phyloP scores from a whole-genome alignment of 805 yeast species.

The Candida gorgasii region DNA sequence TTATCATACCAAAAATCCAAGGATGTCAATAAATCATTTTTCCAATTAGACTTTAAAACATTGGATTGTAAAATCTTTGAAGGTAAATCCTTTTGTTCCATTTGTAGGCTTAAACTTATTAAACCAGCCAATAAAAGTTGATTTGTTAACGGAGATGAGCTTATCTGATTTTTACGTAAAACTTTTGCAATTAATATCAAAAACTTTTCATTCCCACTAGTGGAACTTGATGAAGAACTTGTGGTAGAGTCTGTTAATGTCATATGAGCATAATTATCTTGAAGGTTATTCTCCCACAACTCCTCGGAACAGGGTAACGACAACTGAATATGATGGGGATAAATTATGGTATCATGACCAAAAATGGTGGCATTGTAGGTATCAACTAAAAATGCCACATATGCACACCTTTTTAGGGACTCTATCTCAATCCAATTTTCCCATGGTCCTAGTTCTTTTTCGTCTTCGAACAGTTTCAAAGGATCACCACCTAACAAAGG shows the following conservation, averaged over 20 bases:
- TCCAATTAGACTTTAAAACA: conserved; percentile 19
- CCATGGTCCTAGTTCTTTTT: conserved; percentile 15
- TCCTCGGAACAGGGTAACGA: conserved; percentile 24
- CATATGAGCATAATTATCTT: conserved; percentile 10
- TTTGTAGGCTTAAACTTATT: conserved; percentile 17
- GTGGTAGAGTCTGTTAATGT: conserved; percentile 9
- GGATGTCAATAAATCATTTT: conserved; percentile 19
- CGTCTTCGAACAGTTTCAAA: conserved; percentile 10
- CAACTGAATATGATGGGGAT: conserved; percentile 24
- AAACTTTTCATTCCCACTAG: conserved; percentile 20
- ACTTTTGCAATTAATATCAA: conserved; percentile 18
- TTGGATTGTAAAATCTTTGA: conserved; percentile 18
- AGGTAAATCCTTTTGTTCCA: conserved; percentile 20
- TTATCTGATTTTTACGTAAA: conserved; percentile 18
- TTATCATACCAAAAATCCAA: conserved; percentile 23
- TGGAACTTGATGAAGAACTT: conserved; percentile 9
- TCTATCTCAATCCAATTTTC: conserved; percentile 35
- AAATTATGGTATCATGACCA: conserved; percentile 24
- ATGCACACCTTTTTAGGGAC: conserved; percentile 27
- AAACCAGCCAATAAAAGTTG: conserved; percentile 18
- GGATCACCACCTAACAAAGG: conserved; percentile 40
- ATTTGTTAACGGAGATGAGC: conserved; percentile 17
- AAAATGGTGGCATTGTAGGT: conserved; percentile 31
- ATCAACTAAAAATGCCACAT: conserved; percentile 33
- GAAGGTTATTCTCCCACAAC: conserved; percentile 21